Percentiles rank a stretch among this genome's conserved stretches.
These are phyloP conservation scores for Microcos paniculata DNA, from an alignment of 345 rosid species.

Conservation along the genomic window DNA sequence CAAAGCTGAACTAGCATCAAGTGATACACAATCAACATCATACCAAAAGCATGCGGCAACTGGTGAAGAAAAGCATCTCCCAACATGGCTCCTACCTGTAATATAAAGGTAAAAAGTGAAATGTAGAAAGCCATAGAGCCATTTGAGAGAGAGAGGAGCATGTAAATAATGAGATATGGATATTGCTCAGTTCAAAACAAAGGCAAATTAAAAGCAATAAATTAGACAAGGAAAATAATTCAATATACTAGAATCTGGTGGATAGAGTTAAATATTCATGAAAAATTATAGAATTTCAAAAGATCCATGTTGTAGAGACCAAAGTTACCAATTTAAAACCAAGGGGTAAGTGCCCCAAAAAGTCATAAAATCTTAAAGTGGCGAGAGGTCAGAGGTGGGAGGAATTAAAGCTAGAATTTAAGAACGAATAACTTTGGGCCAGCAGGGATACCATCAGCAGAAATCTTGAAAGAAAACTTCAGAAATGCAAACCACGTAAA, in stretches of 20 bases:
- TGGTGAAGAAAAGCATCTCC: slow-evolving; percentile 99
- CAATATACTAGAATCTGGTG: neutral
- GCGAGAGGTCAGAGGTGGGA: neutral
- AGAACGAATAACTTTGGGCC: neutral
- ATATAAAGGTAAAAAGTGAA: slow-evolving; percentile 17
- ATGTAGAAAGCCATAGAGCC: neutral
- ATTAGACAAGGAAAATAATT: neutral
- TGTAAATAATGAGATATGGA: neutral
- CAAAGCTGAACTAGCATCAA: neutral
- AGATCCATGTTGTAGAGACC: neutral
- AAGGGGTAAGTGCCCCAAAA: neutral
- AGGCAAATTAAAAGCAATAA: neutral
- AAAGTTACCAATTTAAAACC: neutral
- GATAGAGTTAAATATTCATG: neutral
- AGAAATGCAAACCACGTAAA: neutral
- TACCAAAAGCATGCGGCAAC: slow-evolving; percentile 98
- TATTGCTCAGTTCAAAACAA: neutral
- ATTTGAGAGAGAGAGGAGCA: neutral
- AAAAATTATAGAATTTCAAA: neutral
- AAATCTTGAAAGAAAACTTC: neutral
- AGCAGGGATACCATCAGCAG: neutral
- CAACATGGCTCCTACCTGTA: slow-evolving; percentile 97
- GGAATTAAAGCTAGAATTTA: neutral
- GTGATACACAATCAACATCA: slow-evolving; percentile 12
- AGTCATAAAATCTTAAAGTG: neutral